Conservation (phyloP, 148 eudicot genomes). For the Oxyria digyna region DNA sequence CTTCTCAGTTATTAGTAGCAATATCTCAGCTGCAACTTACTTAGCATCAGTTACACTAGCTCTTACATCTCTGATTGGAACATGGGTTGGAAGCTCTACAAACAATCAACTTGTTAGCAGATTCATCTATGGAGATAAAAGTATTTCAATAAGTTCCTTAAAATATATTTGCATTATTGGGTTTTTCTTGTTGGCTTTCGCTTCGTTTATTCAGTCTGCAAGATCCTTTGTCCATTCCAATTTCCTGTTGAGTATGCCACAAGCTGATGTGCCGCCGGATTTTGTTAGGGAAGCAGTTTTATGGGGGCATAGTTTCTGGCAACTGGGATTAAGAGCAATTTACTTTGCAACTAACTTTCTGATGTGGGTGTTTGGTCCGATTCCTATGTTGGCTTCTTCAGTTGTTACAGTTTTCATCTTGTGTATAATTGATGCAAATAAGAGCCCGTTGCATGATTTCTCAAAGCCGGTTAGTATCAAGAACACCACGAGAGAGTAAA, state of each 20-base stretch:
- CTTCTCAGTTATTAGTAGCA: constrained; percentile 30
- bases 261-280: constrained; percentile 20
- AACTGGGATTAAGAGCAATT: constrained; percentile 31
- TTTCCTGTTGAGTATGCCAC: constrained; percentile 59
- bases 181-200: constrained; percentile 51
- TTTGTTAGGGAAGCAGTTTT: constrained; percentile 30
- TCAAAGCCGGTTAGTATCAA: not conserved
- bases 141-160: constrained; percentile 16
- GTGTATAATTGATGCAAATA: constrained; percentile 25
- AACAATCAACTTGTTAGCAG: constrained; percentile 14
- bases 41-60: constrained; percentile 41
- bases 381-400: constrained; percentile 35
- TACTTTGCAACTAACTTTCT: constrained; percentile 33
- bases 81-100: constrained; percentile 44
- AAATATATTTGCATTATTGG: constrained; percentile 33
- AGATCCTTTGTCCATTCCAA: constrained; percentile 38
- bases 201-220: constrained; percentile 39
- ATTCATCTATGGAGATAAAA: constrained; percentile 45
- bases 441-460: constrained; percentile 18
- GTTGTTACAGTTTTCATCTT: constrained; percentile 15
- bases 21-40: constrained; percentile 36
- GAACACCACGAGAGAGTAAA: not conserved
- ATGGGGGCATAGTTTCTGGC: constrained; percentile 36
- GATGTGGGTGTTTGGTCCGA: constrained; percentile 44
- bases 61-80: constrained; percentile 53